Base-by-base conservation (phyloP, 1,284 basidiomycete species). In the Microbotryum violaceum region DNA sequence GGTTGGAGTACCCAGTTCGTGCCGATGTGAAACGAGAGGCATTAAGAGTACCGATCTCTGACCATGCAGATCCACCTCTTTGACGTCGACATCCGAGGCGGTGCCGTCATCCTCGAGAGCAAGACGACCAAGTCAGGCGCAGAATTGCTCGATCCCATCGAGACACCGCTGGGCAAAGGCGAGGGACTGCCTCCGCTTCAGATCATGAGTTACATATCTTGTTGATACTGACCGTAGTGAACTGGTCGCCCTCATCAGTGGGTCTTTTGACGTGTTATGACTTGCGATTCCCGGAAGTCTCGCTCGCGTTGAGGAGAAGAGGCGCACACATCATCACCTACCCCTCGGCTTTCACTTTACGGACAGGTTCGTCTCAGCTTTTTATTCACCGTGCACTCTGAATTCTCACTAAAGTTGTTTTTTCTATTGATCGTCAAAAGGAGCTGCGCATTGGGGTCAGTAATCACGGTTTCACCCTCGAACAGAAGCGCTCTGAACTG, bases 181-280 rank as follows among this genome's bases (percentile, higher is more conserved):
- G 51, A 49, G 64, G 56, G 14, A 6, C 31, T 70, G 0, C 67
- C 63, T 1, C 56, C 37, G 37, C 31, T 31, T 31, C 31, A 10
- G 31, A 31, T 31, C 31, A 10, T 31, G 16, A 42, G 37, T 12
- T 18, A 4, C 37, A 42, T 12, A 18, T 64, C 49, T 29, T 61
- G 63, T 29, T 61, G 63, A 16, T 27, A 20, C 47, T 20, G n/a
- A 25, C 42, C 46, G 20, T 31, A 18, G 2, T 8, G 31, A 31
- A 25, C 29, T 18, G 21, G 3, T 27, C 59, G 9, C 31, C 45
- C 52, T 21, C 33, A 2, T 6, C 37, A 68, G 67, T 78, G 45
- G 76, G 78, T 10, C 66, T 80, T n/a, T 71, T 79, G 61, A 81
- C 80, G 7, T 82, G 80, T 73, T 82, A 80, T 71, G 80, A 82